Conservation (phyloP, 2,329 filamentous ascomycete genomes). For the Stachybotrys chartarum region DNA sequence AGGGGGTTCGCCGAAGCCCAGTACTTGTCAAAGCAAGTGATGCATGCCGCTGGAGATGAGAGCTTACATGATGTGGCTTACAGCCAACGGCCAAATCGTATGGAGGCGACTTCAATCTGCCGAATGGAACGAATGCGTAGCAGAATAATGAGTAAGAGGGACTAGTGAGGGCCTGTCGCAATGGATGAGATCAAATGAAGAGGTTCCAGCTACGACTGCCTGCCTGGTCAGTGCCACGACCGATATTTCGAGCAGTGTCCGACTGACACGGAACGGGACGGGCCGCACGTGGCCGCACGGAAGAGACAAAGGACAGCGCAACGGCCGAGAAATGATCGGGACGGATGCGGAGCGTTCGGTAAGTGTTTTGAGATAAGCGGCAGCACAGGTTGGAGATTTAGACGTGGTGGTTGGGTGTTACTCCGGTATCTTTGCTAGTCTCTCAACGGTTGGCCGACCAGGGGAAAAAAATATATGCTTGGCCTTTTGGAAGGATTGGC, state of each 20-base stretch:
- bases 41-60: neutral
- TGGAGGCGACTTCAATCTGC: neutral
- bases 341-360: neutral
- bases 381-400: neutral
- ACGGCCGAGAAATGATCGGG: neutral
- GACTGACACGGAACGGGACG: neutral
- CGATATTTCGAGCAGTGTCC: neutral
- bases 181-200: neutral
- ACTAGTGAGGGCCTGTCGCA: neutral
- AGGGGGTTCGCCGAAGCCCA: too few relatives aligned
- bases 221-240: too few relatives aligned
- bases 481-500: too few relatives aligned
- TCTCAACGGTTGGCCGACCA: too few relatives aligned
- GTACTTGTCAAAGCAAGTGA: too few relatives aligned
- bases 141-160: neutral
- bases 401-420: neutral
- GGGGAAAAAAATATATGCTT: too few relatives aligned
- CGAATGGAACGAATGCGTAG: neutral
- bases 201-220: too few relatives aligned
- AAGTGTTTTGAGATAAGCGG: neutral
- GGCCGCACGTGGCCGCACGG: neutral
- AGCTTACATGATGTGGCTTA: constrained; percentile 27
- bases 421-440: neutral
- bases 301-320: neutral
- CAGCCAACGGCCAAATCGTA: constrained; percentile 9